Base-by-base conservation (phyloP, 2,329 filamentous ascomycete genomes). In the Pezicula neosporulosa region DNA sequence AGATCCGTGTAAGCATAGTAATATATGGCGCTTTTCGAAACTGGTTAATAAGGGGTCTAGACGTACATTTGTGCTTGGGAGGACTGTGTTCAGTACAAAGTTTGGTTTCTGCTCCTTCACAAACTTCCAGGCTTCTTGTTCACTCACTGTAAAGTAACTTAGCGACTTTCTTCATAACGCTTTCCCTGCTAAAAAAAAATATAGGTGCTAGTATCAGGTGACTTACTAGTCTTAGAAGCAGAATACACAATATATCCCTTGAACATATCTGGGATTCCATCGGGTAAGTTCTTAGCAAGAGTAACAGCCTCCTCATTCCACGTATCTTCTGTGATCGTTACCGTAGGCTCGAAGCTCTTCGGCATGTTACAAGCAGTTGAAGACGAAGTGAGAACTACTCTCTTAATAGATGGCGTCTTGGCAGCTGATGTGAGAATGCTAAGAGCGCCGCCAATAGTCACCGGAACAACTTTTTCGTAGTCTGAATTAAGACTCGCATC, bases 361-460 rank as follows among this genome's bases (percentile, higher is more conserved):
- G 38, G 38, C 18, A 42, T 13, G n/a, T 16, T 42, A 42, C 38
- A 42, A 5, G 49, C 36, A 8, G 49, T 46, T 1, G 43, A 51
- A 16, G 49, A 51, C 38, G 49, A 51, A 6, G 37, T 43, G 15
- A 51, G 12, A 8, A 51, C 35, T 30, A 51, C 44, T 16, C 49
- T 36, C 30, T 48, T 51, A 27, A 52, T 43, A 2, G 12, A 35
- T 18, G 36, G 35, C 8, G 41, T 16, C 37, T 44, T 42, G 1
- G 37, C 27, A 21, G 50, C 50, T 4, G 45, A 37, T 43, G 44
- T 28, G n/a, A 52, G 45, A 9, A 49, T 18, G 6, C 30, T 41
- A 15, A 52, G 19, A 19, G 46, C 30, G 10, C 36, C 37, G 19
- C 9, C 18, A 24, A 49, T 35, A n/a, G 42, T 44, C 19, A 21